Evolutionary conservation across 345 rosid genomes (phyloP), one percentile per base, ranked within the genome.

Genomic region (Euphorbia pulcherrima): DNA sequence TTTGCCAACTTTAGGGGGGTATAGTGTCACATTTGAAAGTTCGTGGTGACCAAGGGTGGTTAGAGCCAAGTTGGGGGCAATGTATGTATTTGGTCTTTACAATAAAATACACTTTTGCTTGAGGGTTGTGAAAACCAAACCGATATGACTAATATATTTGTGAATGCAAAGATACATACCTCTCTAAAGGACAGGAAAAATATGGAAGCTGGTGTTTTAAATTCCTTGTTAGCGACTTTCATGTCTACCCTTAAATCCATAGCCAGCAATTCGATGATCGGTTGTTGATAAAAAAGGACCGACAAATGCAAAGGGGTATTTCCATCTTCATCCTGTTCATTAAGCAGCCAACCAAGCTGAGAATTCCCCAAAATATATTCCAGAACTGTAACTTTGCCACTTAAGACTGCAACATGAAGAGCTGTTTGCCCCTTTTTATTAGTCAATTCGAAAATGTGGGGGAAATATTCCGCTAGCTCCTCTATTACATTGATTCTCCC

Each of bases 281-380:
- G 10, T 2, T 53, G 1, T 21, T 23, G 10, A 20, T 53, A 8
- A 20, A n/a, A 53, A n/a, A 53, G 11, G 13, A 53, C 27, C 21
- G 83, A 79, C 64, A 79, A 60, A 67, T 79, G 83, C 40, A 75
- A 37, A 0, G 83, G 77, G 7, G 83, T 79, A 58, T 79, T 79
- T 68, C 80, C 83, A 50, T 66, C 75, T 11, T 50, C 9, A 0
- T 79, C 83, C 5, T 17, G 48, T 11, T 69, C 68, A 4, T 75
- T 79, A 30, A 69, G 47, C 6, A 75, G 75, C 23, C 28, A 53
- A 44, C 12, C 67, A 7, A 27, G 46, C 16, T 40, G 12, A 0
- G 60, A 37, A 2, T 55, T 64, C 8, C 53, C 50, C 8, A 75
- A 17, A 12, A 79, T 33, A 33, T 33, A 33, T 7, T 33, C 37